These are phyloP conservation scores for Emergomyces orientalis DNA, from an alignment of 2,329 filamentous ascomycete genomes.

Conservation along the genomic window DNA sequence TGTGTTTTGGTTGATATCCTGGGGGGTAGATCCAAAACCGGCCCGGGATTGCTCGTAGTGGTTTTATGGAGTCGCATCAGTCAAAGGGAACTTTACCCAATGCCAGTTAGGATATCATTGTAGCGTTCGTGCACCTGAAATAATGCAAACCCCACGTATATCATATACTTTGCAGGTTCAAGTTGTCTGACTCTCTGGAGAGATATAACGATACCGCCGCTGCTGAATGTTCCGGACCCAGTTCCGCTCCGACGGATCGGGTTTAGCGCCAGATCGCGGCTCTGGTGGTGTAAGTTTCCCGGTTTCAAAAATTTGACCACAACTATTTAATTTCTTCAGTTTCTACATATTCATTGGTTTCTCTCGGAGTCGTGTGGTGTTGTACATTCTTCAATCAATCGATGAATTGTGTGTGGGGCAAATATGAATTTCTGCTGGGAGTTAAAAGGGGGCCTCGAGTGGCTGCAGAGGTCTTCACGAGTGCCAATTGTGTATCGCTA, in stretches of 20 bases:
- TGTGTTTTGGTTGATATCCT: neutral
- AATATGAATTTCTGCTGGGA: neutral
- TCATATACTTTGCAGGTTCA: no score
- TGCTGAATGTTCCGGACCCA: no score
- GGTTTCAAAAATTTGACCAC: neutral
- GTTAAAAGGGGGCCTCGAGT: neutral
- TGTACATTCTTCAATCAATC: neutral
- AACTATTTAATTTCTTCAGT: neutral
- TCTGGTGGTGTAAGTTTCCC: neutral
- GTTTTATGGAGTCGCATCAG: neutral
- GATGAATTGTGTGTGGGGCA: neutral
- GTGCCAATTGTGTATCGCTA: neutral
- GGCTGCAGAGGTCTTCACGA: neutral
- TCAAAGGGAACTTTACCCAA: neutral
- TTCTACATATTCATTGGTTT: neutral
- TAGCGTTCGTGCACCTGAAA: neutral
- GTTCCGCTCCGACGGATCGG: neutral
- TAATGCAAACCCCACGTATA: neutral
- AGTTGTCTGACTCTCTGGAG: no score
- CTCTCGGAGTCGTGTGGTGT: neutral
- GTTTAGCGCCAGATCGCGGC: neutral
- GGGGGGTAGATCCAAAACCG: neutral
- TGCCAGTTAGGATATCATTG: neutral
- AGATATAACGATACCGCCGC: no score
- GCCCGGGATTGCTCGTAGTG: neutral